Conservation (phyloP, 495 filamentous ascomycete species). For the Aspergillus sparsus region DNA sequence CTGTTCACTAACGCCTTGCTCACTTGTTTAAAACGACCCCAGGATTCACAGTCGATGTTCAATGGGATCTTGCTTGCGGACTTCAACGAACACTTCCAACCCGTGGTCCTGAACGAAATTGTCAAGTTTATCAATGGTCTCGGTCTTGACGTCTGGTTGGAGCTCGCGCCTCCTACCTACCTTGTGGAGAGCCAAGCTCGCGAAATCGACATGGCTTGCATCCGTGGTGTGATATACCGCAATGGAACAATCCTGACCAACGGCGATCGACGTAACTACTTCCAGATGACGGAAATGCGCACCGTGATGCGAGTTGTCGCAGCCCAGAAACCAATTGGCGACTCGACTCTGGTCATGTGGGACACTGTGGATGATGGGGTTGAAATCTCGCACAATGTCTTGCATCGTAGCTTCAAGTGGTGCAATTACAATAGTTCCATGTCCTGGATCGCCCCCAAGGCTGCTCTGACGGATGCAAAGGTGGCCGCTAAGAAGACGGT, state of each 20-base stretch:
- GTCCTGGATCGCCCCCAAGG: constrained; percentile 17
- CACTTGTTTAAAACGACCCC: constrained; percentile 3
- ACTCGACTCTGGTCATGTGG: constrained; percentile 22
- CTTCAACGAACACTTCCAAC: constrained; percentile 16
- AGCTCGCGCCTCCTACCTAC: constrained; percentile 15
- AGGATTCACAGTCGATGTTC: constrained; percentile 11
- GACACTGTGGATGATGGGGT: constrained; percentile 19
- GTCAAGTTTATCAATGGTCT: constrained; percentile 17
- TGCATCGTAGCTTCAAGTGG: constrained; percentile 23
- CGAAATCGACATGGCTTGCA: constrained; percentile 21
- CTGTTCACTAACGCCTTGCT: not conserved
- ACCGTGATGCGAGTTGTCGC: constrained; percentile 22
- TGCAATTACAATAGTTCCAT: constrained; percentile 25
- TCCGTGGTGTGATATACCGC: constrained; percentile 22
- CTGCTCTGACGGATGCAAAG: constrained; percentile 14
- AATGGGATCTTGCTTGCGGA: constrained; percentile 18
- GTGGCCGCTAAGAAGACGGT: constrained; percentile 11
- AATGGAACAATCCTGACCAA: constrained; percentile 23
- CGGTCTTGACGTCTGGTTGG: constrained; percentile 23
- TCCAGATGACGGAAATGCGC: constrained; percentile 23
- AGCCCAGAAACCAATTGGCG: constrained; percentile 22
- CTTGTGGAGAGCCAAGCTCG: constrained; percentile 15
- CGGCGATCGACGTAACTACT: constrained; percentile 23
- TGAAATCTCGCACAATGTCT: constrained; percentile 15
- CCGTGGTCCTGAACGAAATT: constrained; percentile 20